Evolutionary conservation across 495 filamentous ascomycete genomes (phyloP), one percentile per base, ranked within the genome.

Genomic region (Hypoxylon perforatum): DNA sequence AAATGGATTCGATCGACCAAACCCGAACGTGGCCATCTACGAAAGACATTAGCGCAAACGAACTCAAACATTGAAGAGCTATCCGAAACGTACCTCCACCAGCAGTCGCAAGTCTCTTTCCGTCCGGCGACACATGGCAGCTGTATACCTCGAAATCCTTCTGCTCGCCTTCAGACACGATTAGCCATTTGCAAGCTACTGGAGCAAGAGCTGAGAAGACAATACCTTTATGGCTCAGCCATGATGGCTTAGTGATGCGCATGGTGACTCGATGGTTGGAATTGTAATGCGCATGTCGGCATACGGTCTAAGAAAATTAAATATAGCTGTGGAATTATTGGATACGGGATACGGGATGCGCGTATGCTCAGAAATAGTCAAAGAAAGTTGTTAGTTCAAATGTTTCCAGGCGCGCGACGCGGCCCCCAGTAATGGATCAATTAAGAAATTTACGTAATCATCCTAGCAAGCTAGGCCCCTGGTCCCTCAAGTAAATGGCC

Each of bases 91-190:
- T 75, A 94, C 91, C 92, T 88, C 94, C 94, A 70, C 92, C 94
- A 62, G 92, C 95, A 7, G 96, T 97, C 28, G 94, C 95, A 53
- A 99, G 83, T 60, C 95, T 86, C 64, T 85, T 88, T 67, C 93
- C 94, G 80, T 98, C 96, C 6, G 95, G 93, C 12, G 94, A 98
- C 58, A 98, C 88, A 82, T 98, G 92, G 77, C 94, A 97, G 73
- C 92, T 96, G 79, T 97, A 99, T 61, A 97, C 93, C 78, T 98
- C 96, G 76, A 95, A 95, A 71, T 97, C 93, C 70, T 96, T 97
- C 76, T 94, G 91, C 80, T 98, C 94, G 68, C 93, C 94, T 92
- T 73, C 60, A 59, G 30, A 33, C 47, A 62, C 39, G 12, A 57
- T 66, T 54, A 67, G 71, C 48, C 38, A 46, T 44, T 38, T 23